These are phyloP conservation scores for Calocybe cyanea DNA, from an alignment of 768 basidiomycete genomes.

Conservation along the genomic window DNA sequence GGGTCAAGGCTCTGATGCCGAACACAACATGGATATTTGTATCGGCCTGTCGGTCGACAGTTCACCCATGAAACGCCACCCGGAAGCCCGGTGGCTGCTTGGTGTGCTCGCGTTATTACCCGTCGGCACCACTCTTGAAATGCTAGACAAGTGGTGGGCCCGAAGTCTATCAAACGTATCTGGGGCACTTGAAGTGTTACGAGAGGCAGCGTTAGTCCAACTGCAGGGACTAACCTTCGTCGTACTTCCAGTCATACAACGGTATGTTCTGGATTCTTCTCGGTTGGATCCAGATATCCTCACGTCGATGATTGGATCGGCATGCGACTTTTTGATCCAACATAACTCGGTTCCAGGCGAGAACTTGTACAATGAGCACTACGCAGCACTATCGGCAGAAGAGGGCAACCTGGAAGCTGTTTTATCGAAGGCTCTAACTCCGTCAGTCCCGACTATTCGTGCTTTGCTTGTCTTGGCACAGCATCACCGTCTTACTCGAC, in stretches of 20 bases:
- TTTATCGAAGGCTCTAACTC: conserved; percentile 7
- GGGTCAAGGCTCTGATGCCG: conserved; percentile 2
- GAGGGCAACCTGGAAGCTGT: conserved; percentile 2
- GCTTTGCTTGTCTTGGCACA: conserved; percentile 15
- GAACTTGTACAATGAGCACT: conserved; percentile 6
- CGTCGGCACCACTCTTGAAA: conserved; percentile 13
- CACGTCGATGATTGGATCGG: conserved; percentile 9
- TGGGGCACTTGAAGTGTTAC: conserved; percentile 8
- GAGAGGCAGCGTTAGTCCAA: conserved; percentile 3
- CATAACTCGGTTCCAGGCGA: conserved; percentile 11
- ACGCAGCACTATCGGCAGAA: neutral
- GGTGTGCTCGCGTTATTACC: conserved; percentile 22
- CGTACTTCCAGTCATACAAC: conserved; percentile 18
- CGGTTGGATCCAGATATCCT: conserved; percentile 5
- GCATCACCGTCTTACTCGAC: conserved; percentile 16
- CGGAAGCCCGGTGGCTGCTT: conserved; percentile 5
- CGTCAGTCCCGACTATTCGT: conserved; percentile 6
- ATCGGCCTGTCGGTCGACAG: conserved; percentile 10
- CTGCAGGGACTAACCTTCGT: conserved; percentile 3
- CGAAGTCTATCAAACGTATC: neutral
- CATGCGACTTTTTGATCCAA: conserved; percentile 12
- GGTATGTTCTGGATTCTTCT: conserved; percentile 13
- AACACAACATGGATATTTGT: conserved; percentile 8
- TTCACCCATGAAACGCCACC: conserved; percentile 1
- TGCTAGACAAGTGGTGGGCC: conserved; percentile 13